These are phyloP conservation scores for Macrotyloma uniflorum DNA, from an alignment of 306 rosid species.

Conservation along the genomic window DNA sequence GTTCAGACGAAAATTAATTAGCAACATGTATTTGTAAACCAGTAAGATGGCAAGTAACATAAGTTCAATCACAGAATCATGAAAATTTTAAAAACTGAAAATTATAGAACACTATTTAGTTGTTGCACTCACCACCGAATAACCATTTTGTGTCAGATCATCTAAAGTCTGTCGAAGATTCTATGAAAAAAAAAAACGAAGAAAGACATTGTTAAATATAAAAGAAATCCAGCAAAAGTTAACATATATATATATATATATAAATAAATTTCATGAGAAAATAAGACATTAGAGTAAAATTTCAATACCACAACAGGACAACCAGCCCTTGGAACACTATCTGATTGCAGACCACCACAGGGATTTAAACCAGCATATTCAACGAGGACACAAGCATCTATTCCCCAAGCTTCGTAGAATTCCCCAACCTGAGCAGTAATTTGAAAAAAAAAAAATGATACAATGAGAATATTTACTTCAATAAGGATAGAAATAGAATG, in stretches of 20 bases:
- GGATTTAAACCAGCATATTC: constrained; percentile 96
- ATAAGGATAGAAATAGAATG: background rate
- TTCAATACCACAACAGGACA: constrained; percentile 88
- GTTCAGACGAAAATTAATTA: constrained; percentile 36
- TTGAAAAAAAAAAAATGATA: background rate
- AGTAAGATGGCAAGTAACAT: background rate
- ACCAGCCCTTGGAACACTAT: constrained; percentile 89
- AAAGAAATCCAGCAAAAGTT: background rate
- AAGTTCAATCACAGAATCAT: background rate
- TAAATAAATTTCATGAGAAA: constrained; percentile 14
- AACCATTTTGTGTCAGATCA: constrained; percentile 84
- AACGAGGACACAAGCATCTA: constrained; percentile 91
- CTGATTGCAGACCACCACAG: constrained; percentile 85
- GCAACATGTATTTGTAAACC: constrained; percentile 16
- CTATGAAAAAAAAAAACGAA: constrained; percentile 48
- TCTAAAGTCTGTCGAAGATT: constrained; percentile 96
- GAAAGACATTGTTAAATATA: constrained; percentile 31
- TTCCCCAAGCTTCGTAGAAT: constrained; percentile 88
- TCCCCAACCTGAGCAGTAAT: constrained; percentile 80
- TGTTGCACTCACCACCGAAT: constrained; percentile 80
- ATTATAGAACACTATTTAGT: constrained; percentile 22
- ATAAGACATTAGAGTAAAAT: constrained; percentile 30
- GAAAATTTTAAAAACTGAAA: constrained; percentile 15
- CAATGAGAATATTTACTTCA: background rate
- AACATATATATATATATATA: background rate